phyloP scores from a whole-genome alignment of 164 flowering plant species.

The Berberis vulgaris region DNA sequence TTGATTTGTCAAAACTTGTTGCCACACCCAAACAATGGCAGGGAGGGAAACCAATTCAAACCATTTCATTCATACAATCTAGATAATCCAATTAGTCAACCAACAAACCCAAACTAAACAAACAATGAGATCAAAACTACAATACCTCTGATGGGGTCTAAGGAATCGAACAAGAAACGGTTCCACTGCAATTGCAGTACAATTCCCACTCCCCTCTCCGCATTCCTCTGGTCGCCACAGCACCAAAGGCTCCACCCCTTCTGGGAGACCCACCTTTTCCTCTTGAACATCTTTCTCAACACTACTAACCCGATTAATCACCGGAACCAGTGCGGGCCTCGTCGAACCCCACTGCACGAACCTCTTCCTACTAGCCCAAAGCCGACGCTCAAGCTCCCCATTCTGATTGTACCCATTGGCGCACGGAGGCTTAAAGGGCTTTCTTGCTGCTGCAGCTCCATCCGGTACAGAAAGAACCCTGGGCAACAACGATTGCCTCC shows the following conservation, averaged over 20 bases:
- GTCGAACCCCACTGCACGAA: conserved; percentile 97
- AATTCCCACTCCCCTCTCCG: conserved; percentile 22
- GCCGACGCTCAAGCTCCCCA: conserved; percentile 62
- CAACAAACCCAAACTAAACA: too few relatives aligned
- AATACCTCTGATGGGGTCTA: conserved; percentile 97
- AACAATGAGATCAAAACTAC: background rate
- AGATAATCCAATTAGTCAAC: too few relatives aligned
- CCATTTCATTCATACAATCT: too few relatives aligned
- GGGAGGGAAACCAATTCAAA: too few relatives aligned
- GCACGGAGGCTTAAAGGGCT: conserved; percentile 90
- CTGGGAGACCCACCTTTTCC: conserved; percentile 55
- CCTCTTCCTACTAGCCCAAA: conserved; percentile 65
- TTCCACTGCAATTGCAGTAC: conserved; percentile 51
- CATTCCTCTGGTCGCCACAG: conserved; percentile 80
- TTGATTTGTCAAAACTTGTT: too few relatives aligned
- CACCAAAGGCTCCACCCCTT: conserved; percentile 79
- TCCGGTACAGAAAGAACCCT: conserved; percentile 75
- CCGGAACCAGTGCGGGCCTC: conserved; percentile 42
- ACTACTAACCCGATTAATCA: conserved; percentile 25
- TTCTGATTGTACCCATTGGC: conserved; percentile 45
- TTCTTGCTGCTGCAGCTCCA: conserved; percentile 77
- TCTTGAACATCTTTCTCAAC: conserved; percentile 35
- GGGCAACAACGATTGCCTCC: conserved; percentile 74
- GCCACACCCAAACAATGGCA: too few relatives aligned
- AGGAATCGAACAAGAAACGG: conserved; percentile 82